Conservation (phyloP, 768 basidiomycete species). For the Lactifluus volemus region DNA sequence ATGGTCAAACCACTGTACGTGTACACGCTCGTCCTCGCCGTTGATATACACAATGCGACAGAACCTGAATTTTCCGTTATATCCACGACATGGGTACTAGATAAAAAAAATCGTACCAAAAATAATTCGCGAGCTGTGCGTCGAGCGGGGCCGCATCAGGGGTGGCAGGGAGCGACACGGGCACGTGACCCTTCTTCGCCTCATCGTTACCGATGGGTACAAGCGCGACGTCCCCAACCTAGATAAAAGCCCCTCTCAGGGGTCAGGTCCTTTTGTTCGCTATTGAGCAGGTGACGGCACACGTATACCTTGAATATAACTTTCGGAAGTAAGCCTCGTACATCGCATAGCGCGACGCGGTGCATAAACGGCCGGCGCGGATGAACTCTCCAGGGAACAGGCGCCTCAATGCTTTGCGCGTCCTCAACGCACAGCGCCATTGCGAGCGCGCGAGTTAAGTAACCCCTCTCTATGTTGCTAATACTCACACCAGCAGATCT, state of each 20-base stretch:
- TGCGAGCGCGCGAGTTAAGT: neutral
- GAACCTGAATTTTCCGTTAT: constrained; percentile 41
- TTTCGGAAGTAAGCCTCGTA: neutral
- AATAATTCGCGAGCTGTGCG: constrained; percentile 45
- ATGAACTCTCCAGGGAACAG: constrained; percentile 8
- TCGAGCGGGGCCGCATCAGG: constrained; percentile 29
- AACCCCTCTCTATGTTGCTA: neutral
- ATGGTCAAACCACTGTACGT: constrained; percentile 73
- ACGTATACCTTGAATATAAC: constrained; percentile 5
- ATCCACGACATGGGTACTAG: no score
- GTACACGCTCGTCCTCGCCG: constrained; percentile 35
- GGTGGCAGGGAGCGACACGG: constrained; percentile 30
- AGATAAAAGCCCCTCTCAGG: constrained; percentile 19
- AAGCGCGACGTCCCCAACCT: constrained; percentile 60
- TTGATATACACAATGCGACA: constrained; percentile 51
- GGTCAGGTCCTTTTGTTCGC: neutral
- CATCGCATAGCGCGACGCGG: constrained; percentile 1
- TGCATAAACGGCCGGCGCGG: constrained; percentile 12
- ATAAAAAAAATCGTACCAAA: constrained; percentile 41
- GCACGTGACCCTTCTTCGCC: constrained; percentile 24
- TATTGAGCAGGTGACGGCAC: neutral
- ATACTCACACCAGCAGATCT: neutral
- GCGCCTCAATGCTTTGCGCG: constrained; percentile 7
- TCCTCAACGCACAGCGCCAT: constrained; percentile 11
- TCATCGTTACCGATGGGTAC: constrained; percentile 34